These are phyloP conservation scores for Lotmaria passim DNA, from an alignment of 208 protist species.

Conservation along the genomic window DNA sequence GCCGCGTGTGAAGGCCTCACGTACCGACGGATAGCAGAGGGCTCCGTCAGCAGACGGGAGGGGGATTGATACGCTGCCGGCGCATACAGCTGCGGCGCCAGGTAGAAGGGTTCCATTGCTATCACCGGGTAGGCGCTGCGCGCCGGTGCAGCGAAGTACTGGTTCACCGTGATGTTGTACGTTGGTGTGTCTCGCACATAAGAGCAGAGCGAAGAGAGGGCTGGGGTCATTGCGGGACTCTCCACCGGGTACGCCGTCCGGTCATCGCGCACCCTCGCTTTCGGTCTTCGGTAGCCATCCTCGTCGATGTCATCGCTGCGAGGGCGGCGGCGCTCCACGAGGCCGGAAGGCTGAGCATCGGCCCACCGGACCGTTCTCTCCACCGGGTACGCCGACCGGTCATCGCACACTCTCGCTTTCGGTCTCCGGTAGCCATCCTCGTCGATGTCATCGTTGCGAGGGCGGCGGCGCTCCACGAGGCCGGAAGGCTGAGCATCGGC, in stretches of 20 bases:
- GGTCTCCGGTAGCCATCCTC: neutral
- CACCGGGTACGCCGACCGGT: neutral
- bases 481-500: neutral
- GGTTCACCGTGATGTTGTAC: constrained; percentile 34
- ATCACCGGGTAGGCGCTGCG: constrained; percentile 16
- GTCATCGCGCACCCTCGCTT: constrained; percentile 1
- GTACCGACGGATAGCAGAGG: constrained; percentile 7
- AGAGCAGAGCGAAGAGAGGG: neutral
- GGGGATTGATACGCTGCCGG: constrained; percentile 6
- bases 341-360: neutral
- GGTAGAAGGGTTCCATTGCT: neutral
- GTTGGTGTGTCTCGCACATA: constrained; percentile 14
- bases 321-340: constrained; percentile 19
- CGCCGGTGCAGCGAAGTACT: constrained; percentile 31
- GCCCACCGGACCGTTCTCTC: too few species aligned
- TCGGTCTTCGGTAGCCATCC: neutral
- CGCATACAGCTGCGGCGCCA: neutral
- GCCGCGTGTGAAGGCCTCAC: neutral
- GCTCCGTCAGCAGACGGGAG: constrained; percentile 15
- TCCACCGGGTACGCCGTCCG: neutral
- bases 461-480: constrained; percentile 19
- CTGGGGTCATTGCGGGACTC: neutral
- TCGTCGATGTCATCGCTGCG: neutral
- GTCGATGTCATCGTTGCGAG: neutral
- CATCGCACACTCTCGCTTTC: neutral